A percentile compares a stretch with the other conserved stretches of the same genome.
These are phyloP conservation scores for Russula foetens DNA, from an alignment of 768 basidiomycete species.

Conservation along the genomic window DNA sequence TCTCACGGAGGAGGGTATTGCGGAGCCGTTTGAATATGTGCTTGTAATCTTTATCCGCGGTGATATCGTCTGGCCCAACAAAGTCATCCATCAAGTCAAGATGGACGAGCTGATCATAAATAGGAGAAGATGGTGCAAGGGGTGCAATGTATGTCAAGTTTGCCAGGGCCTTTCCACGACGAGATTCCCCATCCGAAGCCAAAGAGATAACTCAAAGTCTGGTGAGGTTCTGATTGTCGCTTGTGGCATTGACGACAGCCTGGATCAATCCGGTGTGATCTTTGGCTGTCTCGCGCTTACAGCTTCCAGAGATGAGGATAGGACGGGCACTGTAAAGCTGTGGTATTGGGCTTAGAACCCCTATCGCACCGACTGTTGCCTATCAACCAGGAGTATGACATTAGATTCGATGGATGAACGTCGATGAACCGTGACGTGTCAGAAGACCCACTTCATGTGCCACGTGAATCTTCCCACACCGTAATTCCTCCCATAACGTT, in stretches of 20 bases:
- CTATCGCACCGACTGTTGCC: conserved; percentile 4
- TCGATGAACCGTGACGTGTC: neutral
- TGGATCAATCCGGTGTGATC: neutral
- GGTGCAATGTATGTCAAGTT: neutral
- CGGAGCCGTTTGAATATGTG: too few species aligned
- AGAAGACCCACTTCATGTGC: neutral
- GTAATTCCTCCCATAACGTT: neutral
- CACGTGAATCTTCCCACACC: neutral
- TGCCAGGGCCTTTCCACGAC: neutral
- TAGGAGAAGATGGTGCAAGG: neutral
- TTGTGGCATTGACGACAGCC: neutral
- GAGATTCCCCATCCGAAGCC: neutral
- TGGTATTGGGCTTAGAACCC: neutral
- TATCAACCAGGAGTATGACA: neutral
- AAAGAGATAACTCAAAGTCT: neutral
- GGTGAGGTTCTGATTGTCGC: neutral
- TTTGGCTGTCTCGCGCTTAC: neutral
- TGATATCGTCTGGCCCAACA: too few species aligned
- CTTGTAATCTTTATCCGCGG: too few species aligned
- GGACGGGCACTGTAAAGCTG: neutral
- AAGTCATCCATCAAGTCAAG: too few species aligned
- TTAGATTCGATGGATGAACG: too few species aligned
- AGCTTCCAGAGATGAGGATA: neutral
- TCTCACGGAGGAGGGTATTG: too few species aligned
- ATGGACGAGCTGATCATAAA: too few species aligned